Evolutionary conservation across 352 stramenopile genomes (phyloP), one percentile per base, ranked within the genome.

Genomic region (Pythium chondricola): DNA sequence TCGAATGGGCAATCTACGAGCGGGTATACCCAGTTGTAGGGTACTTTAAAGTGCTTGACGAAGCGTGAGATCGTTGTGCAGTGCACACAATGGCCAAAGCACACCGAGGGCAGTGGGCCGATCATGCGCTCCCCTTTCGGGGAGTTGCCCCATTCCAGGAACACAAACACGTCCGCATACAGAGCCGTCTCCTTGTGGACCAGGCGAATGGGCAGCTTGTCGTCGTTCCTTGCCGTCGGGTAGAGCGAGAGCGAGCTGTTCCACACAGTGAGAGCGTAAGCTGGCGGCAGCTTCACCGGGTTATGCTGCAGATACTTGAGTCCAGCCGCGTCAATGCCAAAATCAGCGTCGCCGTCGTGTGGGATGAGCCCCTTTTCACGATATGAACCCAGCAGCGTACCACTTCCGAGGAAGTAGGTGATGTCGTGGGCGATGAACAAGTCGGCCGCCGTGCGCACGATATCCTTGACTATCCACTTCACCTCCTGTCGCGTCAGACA

Each of bases 81-180:
- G 7, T 43, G 25, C 21, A 18, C 21, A 36, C 63, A 65, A 27
- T 53, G 45, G 43, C 38, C 29, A 29, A 49, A 70, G 43, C 52
- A 65, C 20, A 52, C 45, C 16, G 65, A 61, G 1, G 59, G 48
- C 43, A 58, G 21, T 18, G 64, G 59, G 0, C 54, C 55, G 14
- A 53, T 36, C 20, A 44, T 42, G 21, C 61, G 35, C 14, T 46
- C 32, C 7, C 41, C 27, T 11, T 25, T 37, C 24, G 2, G n/a
- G 4, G 38, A 24, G 18, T 65, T 39, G 7, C 43, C 47, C 32
- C 37, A 56, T 31, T 65, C 48, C 26, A 57, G 24, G 33, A 63
- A 73, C 22, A 58, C 56, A 31, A 69, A 65, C 22, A 69, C 29
- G 37, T 69, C 56, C 8, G 57, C 17, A 33, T 62, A 68, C 31